phyloP scores from a whole-genome alignment of 2,329 filamentous ascomycete genomes.

The Epichloe aotearoae region DNA sequence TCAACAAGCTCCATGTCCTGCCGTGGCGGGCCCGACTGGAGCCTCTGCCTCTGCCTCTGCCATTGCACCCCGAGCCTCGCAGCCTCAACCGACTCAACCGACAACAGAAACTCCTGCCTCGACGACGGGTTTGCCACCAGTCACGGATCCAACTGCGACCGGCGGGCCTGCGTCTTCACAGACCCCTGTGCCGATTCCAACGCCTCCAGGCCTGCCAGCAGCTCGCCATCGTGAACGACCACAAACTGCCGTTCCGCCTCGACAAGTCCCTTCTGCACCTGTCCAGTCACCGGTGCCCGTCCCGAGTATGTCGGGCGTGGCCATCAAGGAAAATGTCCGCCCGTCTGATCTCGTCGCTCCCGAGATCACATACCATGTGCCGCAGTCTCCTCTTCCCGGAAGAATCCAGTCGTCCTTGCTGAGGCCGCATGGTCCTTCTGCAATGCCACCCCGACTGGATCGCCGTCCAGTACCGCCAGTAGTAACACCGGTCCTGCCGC shows the following conservation, averaged over 20 bases:
- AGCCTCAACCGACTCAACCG: background rate
- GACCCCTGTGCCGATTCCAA: slow-evolving; percentile 9
- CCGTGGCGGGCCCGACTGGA: background rate
- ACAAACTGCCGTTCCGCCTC: background rate
- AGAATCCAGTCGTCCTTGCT: slow-evolving; percentile 17
- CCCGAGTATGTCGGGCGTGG: slow-evolving; percentile 3
- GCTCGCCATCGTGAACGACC: slow-evolving; percentile 12
- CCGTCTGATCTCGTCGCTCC: slow-evolving; percentile 24
- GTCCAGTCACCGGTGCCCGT: slow-evolving; percentile 3
- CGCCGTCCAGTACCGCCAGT: slow-evolving; percentile 14
- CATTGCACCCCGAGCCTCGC: background rate
- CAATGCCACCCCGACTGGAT: slow-evolving; percentile 18
- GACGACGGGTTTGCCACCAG: background rate
- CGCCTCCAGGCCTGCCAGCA: slow-evolving; percentile 11
- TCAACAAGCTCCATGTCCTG: slow-evolving; percentile 2
- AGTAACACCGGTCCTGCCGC: slow-evolving; percentile 21
- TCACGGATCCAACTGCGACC: slow-evolving; percentile 3
- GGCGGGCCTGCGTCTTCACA: slow-evolving; percentile 7
- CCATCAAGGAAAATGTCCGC: slow-evolving; percentile 14
- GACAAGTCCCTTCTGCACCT: background rate
- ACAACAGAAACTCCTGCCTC: background rate
- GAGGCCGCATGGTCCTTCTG: slow-evolving; percentile 20
- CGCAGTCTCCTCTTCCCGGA: slow-evolving; percentile 18
- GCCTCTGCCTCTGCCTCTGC: background rate
- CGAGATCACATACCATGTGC: slow-evolving; percentile 28